Percentiles rank a stretch among this genome's conserved stretches.
Conservation (phyloP, 192 early-diverging fungal genomes). For the Coemansia sp. region DNA sequence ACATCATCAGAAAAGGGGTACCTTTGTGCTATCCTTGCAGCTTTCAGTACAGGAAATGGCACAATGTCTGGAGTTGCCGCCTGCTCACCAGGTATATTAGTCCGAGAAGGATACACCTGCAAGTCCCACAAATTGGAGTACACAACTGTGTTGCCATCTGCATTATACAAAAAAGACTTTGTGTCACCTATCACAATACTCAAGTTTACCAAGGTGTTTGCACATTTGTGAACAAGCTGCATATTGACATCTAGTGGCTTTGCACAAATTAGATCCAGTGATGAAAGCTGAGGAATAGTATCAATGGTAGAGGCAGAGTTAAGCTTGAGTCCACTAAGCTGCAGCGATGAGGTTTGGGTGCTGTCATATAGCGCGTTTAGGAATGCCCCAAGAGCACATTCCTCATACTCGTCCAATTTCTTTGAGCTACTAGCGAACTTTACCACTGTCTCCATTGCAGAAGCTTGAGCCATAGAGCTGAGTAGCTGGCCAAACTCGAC, state of each 20-base stretch:
- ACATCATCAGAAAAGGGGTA: conserved; percentile 11
- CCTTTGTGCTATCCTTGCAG: not conserved
- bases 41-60: not conserved
- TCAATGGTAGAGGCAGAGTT: not conserved
- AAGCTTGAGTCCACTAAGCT: not conserved
- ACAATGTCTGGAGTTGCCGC: not conserved
- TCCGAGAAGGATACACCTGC: not conserved
- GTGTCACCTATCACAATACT: not conserved
- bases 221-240: not conserved
- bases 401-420: not conserved
- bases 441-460: not conserved
- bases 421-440: not conserved
- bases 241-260: not conserved
- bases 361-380: not conserved
- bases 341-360: not conserved
- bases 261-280: not conserved
- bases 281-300: not conserved
- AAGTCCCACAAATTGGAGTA: not conserved
- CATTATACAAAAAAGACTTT: not conserved
- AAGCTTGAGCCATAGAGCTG: not conserved
- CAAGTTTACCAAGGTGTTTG: not conserved
- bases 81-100: not conserved
- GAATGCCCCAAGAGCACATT: not conserved
- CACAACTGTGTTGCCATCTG: not conserved
- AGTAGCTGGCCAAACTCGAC: not conserved